Percentiles rank a stretch among this genome's conserved stretches.
These are phyloP conservation scores for Cryptosporidium viatorum DNA, from an alignment of 169 alveolate species.

Conservation along the genomic window DNA sequence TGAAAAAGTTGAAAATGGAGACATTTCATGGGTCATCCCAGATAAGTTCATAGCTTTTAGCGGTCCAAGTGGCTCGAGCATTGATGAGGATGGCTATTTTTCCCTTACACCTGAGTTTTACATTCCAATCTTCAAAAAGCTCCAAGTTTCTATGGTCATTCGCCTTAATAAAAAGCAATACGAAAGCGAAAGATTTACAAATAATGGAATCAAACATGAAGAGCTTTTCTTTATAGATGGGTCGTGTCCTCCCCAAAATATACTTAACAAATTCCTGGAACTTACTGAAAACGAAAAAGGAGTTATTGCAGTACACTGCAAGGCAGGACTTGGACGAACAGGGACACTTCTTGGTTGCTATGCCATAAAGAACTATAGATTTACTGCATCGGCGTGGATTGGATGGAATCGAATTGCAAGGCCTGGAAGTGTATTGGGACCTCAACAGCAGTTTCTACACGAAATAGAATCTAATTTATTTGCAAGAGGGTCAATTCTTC, in stretches of 20 bases:
- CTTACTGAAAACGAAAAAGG: slow-evolving; percentile 91
- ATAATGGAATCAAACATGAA: slow-evolving; percentile 84
- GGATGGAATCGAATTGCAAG: slow-evolving; percentile 93
- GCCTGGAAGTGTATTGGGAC: slow-evolving; percentile 96
- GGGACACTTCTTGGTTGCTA: slow-evolving; percentile 94
- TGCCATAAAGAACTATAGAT: slow-evolving; percentile 89
- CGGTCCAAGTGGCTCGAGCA: slow-evolving; percentile 86
- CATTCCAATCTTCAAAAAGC: slow-evolving; percentile 88
- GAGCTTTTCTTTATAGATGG: slow-evolving; percentile 92
- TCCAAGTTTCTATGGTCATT: slow-evolving; percentile 88
- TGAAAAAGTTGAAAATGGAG: slow-evolving; percentile 93
- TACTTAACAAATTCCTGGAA: slow-evolving; percentile 87
- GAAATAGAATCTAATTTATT: slow-evolving; percentile 58
- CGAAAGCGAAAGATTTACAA: slow-evolving; percentile 85
- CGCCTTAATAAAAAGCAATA: slow-evolving; percentile 91
- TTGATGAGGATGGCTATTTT: slow-evolving; percentile 81
- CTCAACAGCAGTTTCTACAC: slow-evolving; percentile 86
- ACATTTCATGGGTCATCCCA: slow-evolving; percentile 94
- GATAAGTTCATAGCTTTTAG: slow-evolving; percentile 92
- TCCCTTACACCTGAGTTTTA: slow-evolving; percentile 91
- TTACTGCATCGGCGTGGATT: slow-evolving; percentile 93
- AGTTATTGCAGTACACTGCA: slow-evolving; percentile 96
- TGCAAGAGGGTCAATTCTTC: slow-evolving; percentile 62
- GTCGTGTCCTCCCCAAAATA: slow-evolving; percentile 90
- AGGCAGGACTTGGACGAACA: slow-evolving; percentile 97